Percentiles rank a stretch among this genome's conserved stretches.
These are phyloP conservation scores for Rhodocollybia butyracea DNA, from an alignment of 768 basidiomycete species.

Conservation along the genomic window DNA sequence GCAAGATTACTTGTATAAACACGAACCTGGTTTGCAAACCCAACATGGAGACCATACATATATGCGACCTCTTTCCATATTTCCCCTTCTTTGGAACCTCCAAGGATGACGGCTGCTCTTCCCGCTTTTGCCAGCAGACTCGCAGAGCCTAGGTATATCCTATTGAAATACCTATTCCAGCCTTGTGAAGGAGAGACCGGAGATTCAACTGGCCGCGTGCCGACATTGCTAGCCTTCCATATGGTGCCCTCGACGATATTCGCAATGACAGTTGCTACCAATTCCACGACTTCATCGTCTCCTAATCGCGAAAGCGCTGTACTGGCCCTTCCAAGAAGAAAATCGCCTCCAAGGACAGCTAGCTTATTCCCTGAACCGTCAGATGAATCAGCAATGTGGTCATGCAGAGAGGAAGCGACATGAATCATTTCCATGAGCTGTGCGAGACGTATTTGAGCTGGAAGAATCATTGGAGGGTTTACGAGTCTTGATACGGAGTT, in stretches of 20 bases:
- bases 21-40: slow-evolving; percentile 54
- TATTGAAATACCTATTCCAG: slow-evolving; percentile 77
- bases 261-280: slow-evolving; percentile 87
- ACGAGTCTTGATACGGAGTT: slow-evolving; percentile 17
- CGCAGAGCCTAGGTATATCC: slow-evolving; percentile 76
- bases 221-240: slow-evolving; percentile 56
- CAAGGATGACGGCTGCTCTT: slow-evolving; percentile 66
- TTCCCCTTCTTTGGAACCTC: slow-evolving; percentile 61
- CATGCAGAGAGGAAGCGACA: slow-evolving; percentile 89
- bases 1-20: slow-evolving; percentile 4
- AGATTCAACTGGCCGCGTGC: slow-evolving; percentile 25
- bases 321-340: slow-evolving; percentile 87
- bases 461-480: slow-evolving; percentile 52
- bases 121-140: slow-evolving; percentile 72
- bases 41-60: slow-evolving; percentile 71
- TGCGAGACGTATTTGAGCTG: slow-evolving; percentile 88
- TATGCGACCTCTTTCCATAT: slow-evolving; percentile 75
- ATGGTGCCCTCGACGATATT: slow-evolving; percentile 98
- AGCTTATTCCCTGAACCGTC: slow-evolving; percentile 84
- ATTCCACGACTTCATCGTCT: slow-evolving; percentile 86
- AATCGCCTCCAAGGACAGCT: slow-evolving; percentile 92
- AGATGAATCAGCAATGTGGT: slow-evolving; percentile 80
- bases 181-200: slow-evolving; percentile 38
- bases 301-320: slow-evolving; percentile 86
- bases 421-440: slow-evolving; percentile 99